Conservation (phyloP, 257 asterid species). For the Euphrasia confusa region DNA sequence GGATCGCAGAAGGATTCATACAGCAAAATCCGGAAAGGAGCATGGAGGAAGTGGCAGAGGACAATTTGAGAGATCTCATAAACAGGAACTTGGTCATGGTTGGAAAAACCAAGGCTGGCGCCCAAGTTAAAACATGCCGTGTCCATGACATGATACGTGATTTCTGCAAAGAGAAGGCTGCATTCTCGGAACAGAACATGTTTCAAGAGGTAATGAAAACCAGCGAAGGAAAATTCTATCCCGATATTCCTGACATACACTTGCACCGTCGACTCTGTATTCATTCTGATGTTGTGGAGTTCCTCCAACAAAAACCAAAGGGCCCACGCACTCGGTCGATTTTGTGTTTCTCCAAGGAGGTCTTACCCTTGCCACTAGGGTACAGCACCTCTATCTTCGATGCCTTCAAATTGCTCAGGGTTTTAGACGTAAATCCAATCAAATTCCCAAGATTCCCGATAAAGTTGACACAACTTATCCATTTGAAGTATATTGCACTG, state of each 20-base stretch:
- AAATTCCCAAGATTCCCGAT: slow-evolving; percentile 30
- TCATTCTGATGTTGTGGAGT: slow-evolving; percentile 25
- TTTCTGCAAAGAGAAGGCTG: too few species aligned
- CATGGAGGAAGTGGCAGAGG: too few species aligned
- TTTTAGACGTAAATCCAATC: slow-evolving; percentile 29
- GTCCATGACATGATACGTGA: too few species aligned
- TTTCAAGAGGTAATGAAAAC: too few species aligned
- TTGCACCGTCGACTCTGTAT: slow-evolving; percentile 31
- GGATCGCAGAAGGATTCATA: too few species aligned
- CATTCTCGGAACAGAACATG: too few species aligned
- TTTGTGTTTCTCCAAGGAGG: slow-evolving; percentile 22
- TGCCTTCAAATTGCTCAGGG: slow-evolving; percentile 29
- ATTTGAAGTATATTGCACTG: slow-evolving; percentile 30
- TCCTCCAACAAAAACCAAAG: slow-evolving; percentile 19
- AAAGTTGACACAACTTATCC: slow-evolving; percentile 9
- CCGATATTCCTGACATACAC: slow-evolving; percentile 16
- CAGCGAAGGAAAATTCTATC: not conserved
- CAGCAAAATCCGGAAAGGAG: too few species aligned
- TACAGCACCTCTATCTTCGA: slow-evolving; percentile 20
- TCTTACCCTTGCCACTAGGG: not conserved
- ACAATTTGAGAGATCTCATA: too few species aligned
- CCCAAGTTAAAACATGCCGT: too few species aligned
- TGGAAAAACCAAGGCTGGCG: too few species aligned
- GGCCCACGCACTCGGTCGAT: slow-evolving; percentile 31
- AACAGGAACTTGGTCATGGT: too few species aligned